A percentile compares a stretch with the other conserved stretches of the same genome.
phyloP scores from a whole-genome alignment of 352 stramenopile species.

The Thraustochytrium sp. region DNA sequence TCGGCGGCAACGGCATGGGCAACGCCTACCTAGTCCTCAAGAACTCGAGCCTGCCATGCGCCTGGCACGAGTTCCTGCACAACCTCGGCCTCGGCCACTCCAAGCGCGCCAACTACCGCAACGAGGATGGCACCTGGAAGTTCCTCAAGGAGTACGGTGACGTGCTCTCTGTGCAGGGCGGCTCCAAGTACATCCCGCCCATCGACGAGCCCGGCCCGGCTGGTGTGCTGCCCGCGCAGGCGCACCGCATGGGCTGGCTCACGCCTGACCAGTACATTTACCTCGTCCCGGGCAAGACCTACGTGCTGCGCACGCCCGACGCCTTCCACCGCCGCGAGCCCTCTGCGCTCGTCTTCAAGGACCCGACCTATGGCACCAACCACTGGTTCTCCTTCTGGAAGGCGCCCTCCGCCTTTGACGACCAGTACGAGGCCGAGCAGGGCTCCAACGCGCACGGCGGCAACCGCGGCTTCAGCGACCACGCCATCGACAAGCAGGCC shows the following conservation, averaged over 20 bases:
- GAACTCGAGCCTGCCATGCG: background rate
- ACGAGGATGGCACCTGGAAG: background rate
- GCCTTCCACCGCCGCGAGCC: background rate
- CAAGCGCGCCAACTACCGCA: background rate
- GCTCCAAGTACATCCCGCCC: conserved; percentile 7
- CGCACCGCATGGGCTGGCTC: background rate
- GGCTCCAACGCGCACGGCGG: background rate
- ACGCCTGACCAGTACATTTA: background rate
- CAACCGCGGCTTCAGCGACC: background rate
- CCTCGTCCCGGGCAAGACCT: background rate
- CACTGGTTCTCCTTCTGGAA: conserved; percentile 27
- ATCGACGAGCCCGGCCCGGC: background rate
- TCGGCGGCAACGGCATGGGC: background rate
- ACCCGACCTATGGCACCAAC: conserved; percentile 8
- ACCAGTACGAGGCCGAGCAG: background rate
- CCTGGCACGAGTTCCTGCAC: conserved; percentile 2
- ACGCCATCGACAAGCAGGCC: background rate
- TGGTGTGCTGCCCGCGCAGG: background rate
- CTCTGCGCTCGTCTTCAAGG: background rate
- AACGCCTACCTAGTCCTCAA: background rate
- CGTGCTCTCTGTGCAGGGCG: background rate
- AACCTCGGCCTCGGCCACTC: conserved; percentile 8
- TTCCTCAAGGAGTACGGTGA: conserved; percentile 20
- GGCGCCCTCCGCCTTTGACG: background rate
- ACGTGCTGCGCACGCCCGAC: background rate